Evolutionary conservation across 164 flowering plant genomes (phyloP).

Genomic region (Buxus sempervirens): DNA sequence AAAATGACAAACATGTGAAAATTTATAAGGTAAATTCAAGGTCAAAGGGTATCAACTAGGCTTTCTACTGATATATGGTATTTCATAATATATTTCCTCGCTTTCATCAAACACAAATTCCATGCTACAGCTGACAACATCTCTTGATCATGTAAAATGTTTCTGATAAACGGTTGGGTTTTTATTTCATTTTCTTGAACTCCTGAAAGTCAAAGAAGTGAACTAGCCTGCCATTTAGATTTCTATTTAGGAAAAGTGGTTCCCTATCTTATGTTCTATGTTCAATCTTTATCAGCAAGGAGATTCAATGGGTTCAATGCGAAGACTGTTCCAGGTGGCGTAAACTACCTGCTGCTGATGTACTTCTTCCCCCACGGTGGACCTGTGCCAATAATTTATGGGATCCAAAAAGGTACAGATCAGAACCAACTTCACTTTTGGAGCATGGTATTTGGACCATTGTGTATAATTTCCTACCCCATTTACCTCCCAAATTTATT

Average conservation of each 20-base stretch:
- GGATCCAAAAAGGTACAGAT: conserved; percentile 41
- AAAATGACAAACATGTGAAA: background rate
- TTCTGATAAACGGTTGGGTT: background rate
- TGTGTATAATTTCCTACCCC: too few species aligned
- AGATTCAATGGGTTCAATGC: conserved; percentile 67
- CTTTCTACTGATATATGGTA: background rate
- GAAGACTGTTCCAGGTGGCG: conserved; percentile 83
- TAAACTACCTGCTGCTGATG: conserved; percentile 60
- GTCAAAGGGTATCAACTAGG: background rate
- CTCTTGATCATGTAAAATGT: background rate
- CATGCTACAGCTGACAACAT: too few species aligned
- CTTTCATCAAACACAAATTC: background rate
- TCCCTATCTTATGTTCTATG: conserved; percentile 14
- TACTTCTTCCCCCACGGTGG: conserved; percentile 70
- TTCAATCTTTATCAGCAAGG: conserved; percentile 26
- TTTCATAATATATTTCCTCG: background rate
- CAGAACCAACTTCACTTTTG: too few species aligned
- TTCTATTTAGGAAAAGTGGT: background rate
- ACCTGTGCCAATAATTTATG: conserved; percentile 43
- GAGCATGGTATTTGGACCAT: too few species aligned
- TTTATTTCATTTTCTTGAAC: too few species aligned
- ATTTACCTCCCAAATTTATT: too few species aligned
- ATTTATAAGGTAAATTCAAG: background rate
- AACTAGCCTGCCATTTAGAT: background rate
- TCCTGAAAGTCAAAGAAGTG: background rate